phyloP scores from a whole-genome alignment of 257 asterid genomes.

The Coffea eugenioides region DNA sequence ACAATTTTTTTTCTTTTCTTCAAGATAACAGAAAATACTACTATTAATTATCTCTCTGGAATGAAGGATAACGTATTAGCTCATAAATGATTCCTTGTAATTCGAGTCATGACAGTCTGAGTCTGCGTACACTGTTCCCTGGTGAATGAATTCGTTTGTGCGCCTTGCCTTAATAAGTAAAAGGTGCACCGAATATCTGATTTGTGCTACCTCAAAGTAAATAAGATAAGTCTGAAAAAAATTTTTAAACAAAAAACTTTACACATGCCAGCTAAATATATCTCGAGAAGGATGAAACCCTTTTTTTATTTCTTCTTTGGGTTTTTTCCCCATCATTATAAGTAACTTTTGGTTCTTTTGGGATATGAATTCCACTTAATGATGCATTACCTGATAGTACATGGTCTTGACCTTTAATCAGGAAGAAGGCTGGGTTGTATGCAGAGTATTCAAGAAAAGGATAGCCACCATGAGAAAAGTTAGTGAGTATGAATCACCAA shows the following conservation, averaged over 20 bases:
- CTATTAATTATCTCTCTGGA: too few relatives aligned
- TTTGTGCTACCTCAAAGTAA: too few relatives aligned
- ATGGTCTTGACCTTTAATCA: constrained; percentile 21
- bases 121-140: background rate
- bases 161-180: background rate
- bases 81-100: too few relatives aligned
- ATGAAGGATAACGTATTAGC: too few relatives aligned
- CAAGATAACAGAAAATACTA: too few relatives aligned
- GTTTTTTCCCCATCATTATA: too few relatives aligned
- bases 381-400: background rate
- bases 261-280: background rate
- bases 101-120: too few relatives aligned
- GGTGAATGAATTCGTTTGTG: background rate
- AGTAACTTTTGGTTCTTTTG: background rate
- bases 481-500: constrained; percentile 70
- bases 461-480: constrained; percentile 45
- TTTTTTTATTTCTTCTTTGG: too few relatives aligned
- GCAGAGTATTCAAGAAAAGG: constrained; percentile 80
- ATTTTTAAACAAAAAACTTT: too few relatives aligned
- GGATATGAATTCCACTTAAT: background rate
- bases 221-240: too few relatives aligned
- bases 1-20: too few relatives aligned
- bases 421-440: constrained; percentile 99
- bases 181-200: too few relatives aligned
- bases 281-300: background rate